A percentile compares a stretch with the other conserved stretches of the same genome.
Conservation (phyloP, 2,329 filamentous ascomycete species). For the Alternaria novae-zelandiae region DNA sequence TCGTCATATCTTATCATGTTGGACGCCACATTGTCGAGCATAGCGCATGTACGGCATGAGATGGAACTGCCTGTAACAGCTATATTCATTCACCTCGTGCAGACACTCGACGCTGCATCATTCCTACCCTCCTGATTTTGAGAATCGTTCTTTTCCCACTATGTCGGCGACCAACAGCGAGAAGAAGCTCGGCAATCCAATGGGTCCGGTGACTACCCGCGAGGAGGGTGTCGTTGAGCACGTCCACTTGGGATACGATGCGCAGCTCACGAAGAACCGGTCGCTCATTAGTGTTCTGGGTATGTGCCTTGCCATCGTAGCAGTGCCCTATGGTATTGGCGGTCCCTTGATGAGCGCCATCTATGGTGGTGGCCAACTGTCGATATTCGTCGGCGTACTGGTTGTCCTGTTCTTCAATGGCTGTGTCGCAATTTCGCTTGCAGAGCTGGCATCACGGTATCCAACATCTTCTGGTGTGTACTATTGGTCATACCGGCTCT, state of each 20-base stretch:
- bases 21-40: background rate
- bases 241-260: background rate
- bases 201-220: slow-evolving; percentile 41
- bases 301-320: background rate
- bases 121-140: background rate
- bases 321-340: background rate
- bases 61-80: background rate
- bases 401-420: background rate
- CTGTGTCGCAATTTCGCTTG: slow-evolving; percentile 11
- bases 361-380: background rate
- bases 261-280: background rate
- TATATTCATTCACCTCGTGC: background rate
- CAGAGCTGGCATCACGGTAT: slow-evolving; percentile 13
- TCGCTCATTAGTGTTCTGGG: background rate
- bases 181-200: background rate
- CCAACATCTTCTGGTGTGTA: slow-evolving; percentile 15
- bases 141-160: background rate
- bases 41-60: background rate
- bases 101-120: background rate
- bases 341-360: background rate
- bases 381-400: background rate
- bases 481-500: slow-evolving; percentile 14
- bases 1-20: background rate
- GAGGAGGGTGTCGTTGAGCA: slow-evolving; percentile 1
- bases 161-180: background rate